A percentile compares a stretch with the other conserved stretches of the same genome.
Conservation (phyloP, 306 rosid species). For the Cucurbita ficifolia region DNA sequence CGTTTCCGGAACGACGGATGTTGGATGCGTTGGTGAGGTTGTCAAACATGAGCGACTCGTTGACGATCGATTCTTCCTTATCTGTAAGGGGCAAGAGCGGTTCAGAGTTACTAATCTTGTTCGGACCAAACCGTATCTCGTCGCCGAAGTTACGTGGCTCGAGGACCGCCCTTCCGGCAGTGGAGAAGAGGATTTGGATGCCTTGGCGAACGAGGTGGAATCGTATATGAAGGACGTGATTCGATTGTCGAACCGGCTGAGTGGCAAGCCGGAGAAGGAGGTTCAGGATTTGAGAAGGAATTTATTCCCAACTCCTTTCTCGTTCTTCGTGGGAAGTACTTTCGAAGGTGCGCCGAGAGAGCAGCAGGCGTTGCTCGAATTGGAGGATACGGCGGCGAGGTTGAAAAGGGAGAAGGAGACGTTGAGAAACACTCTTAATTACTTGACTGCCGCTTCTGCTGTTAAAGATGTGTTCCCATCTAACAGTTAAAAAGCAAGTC, state of each 20-base stretch:
- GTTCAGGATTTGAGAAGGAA: conserved; percentile 80
- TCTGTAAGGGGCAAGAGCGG: conserved; percentile 94
- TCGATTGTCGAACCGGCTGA: conserved; percentile 69
- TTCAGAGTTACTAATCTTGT: conserved; percentile 59
- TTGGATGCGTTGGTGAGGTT: conserved; percentile 92
- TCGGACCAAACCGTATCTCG: conserved; percentile 81
- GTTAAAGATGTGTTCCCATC: conserved; percentile 91
- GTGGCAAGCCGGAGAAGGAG: conserved; percentile 91
- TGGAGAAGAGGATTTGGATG: conserved; percentile 48
- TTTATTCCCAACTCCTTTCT: conserved; percentile 83
- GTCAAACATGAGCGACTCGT: conserved; percentile 95
- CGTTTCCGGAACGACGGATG: conserved; percentile 63
- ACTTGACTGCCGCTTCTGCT: conserved; percentile 93
- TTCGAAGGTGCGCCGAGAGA: conserved; percentile 97
- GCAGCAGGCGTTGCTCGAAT: conserved; percentile 87
- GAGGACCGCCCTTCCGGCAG: conserved; percentile 79
- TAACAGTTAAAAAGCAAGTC: conserved; percentile 11
- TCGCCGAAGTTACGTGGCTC: conserved; percentile 77
- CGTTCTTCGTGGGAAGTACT: conserved; percentile 92
- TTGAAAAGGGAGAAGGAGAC: conserved; percentile 89
- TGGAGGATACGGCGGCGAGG: conserved; percentile 81
- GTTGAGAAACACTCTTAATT: conserved; percentile 70
- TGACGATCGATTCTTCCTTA: conserved; percentile 84
- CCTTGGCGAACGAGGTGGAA: conserved; percentile 71
- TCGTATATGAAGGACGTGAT: conserved; percentile 84